Evolutionary conservation across 1,139 yeast species (phyloP), one percentile per base, ranked within the genome.

Genomic region (Taiozyma sp.): DNA sequence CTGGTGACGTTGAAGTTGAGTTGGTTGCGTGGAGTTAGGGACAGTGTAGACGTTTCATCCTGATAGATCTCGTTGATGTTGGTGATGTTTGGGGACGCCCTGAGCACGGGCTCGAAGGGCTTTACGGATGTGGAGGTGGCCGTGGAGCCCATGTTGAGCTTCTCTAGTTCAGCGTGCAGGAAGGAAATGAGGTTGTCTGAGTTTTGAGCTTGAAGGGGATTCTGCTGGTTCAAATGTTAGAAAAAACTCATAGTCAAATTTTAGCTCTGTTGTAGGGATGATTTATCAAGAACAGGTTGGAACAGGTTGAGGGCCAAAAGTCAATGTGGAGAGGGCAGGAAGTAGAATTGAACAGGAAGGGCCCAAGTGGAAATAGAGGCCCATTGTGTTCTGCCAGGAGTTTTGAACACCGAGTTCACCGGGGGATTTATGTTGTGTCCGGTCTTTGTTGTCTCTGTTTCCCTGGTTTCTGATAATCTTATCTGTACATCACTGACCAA

Each of bases 21-120:
- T 14, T 43, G 52, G 48, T 47, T 52, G 9, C 48, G 43, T 3
- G 57, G 53, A 1, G 58, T 47, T 7, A 47, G 32, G 8, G 60
- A 54, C 8, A 48, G 24, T 8, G 51, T 48, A 8, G 54, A 52
- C 2, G 44, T 22, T 8, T 54, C 48, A 39, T 57, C 54, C 34
- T 57, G 53, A 43, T 51, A 57, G 24, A 59, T 48, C 43, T 55
- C 57, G 34, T 51, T 58, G 22, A 59, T 57, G 48, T 59, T 59
- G 24, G 53, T 48, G 5, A 59, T 46, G 44, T 57, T 57, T 30
- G 62, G 62, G 1, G 62, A 59, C 0, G 59, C 48, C 29, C 48
- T 46, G 16, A 59, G 46, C 42, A 48, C 49, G 7, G 59, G 57
- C 27, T 48, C 46, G 13, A 39, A 39, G 24, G 43, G 9, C 13